Base-by-base conservation (phyloP, 139 green algal species). In the Chlorella ohadii region DNA sequence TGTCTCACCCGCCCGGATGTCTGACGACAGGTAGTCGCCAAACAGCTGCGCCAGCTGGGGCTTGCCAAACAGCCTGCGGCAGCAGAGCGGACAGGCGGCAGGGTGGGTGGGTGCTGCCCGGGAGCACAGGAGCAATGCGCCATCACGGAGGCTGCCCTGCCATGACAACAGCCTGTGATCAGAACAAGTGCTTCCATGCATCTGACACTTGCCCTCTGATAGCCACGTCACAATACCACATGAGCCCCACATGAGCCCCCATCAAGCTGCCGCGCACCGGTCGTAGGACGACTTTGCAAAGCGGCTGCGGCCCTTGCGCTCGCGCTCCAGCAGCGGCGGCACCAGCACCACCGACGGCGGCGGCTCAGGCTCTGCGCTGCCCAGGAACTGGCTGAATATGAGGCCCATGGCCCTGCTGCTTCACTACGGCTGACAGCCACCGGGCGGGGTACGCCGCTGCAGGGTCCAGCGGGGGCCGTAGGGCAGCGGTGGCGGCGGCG, bases 251-350 rank as follows among this genome's bases (percentile, higher is more conserved):
- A n/a, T n/a, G n/a, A n/a, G n/a, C n/a, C n/a, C n/a, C n/a, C n/a
- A n/a, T n/a, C n/a, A n/a, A n/a, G n/a, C n/a, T n/a, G n/a, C n/a
- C n/a, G n/a, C 78, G 44, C 55, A 84, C 84, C 78, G 57, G 47
- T 93, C 90, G 38, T 93, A 95, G 15, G 80, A 87, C 12, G 38
- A 84, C 71, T 93, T 93, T 25, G 88, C 88, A 85, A 94, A 91
- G 41, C 91, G 82, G 27, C 34, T 70, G 44, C 85, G 72, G 28
- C 80, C 72, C 47, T 84, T 81, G 41, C 82, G 68, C 72, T 81
- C 82, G 23, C 71, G 33, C 33, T 83, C 79, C 57, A 89, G 51
- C 34, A 89, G 68, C 11, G 85, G 85, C 13, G 85, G 85, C 31
- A 89, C 85, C 31, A 89, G 80, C 44, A 89, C 85, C 28, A 89